Base-by-base conservation (phyloP, 495 filamentous ascomycete genomes). In the Barbatosphaeria neglecta region DNA sequence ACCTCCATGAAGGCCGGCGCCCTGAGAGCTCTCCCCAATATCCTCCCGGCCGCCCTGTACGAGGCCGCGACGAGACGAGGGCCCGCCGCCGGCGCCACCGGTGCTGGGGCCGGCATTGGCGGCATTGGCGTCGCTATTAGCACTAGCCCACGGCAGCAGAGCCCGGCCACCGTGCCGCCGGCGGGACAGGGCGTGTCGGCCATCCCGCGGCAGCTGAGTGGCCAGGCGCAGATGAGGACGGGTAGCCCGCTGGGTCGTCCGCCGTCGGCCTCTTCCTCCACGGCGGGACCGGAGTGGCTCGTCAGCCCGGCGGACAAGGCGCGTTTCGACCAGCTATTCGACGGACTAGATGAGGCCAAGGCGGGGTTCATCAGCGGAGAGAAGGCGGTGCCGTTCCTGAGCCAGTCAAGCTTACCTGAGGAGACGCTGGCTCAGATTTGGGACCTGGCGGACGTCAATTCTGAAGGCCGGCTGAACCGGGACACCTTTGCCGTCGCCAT, bases 401-500 rank as follows among this genome's bases (percentile, higher is more conserved):
- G 85, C 60, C 86, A 94, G 59, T 94, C 90, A 1, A 83, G 84
- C 45, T 73, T 98, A 8, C 76, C 88, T 0, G 90, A 96, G 53
- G 93, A 95, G 59, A 80, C 79, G 7, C 74, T 98, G 16, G 92
- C 93, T n/a, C 81, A 87, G 53, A 93, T 98, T 50, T 98, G 92
- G 92, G 93, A 98, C 60, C 74, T 98, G 19, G 84, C 93, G 6
- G 90, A 97, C 71, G 92, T 96, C 59, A 84, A 84, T 51, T 90
- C 86, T 15, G 85, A 90, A 45, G 92, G 92, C 9, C 82, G 81
- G 47, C 70, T 98, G 35, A 88, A 72, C 27, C 74, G 76, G 46
- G 92, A 98, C 60, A 90, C 93, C 56, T 98, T 98, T 58, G 90
- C 92, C 0, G 89, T 98, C 43, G 92, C 93, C 41, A 97, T 98